Evolutionary conservation across 306 rosid genomes (phyloP).

Genomic region (Trichosanthes truncata): DNA sequence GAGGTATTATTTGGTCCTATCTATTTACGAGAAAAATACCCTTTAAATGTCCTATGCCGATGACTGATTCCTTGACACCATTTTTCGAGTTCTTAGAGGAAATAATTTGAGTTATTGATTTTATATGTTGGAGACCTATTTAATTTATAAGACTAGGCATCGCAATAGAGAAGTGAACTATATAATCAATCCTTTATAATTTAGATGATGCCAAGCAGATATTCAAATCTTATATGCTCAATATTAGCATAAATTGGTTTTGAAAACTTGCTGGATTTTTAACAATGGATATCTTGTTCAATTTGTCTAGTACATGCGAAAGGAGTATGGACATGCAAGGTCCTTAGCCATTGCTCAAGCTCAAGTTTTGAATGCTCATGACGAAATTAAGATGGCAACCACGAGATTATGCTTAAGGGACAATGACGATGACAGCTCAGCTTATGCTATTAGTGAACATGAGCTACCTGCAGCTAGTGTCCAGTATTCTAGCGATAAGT

Average conservation of each 20-base stretch:
- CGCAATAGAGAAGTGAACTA: background rate
- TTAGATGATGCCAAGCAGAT: background rate
- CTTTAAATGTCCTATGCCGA: background rate
- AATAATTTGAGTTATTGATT: background rate
- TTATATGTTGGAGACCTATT: background rate
- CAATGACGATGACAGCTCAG: constrained; percentile 59
- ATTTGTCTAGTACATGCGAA: constrained; percentile 67
- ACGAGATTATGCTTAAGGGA: constrained; percentile 55
- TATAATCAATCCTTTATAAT: background rate
- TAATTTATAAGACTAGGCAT: background rate
- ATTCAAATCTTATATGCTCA: background rate
- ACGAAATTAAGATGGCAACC: constrained; percentile 87
- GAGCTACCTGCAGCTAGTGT: constrained; percentile 64
- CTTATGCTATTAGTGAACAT: constrained; percentile 54
- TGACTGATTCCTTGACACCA: background rate
- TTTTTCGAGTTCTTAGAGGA: background rate
- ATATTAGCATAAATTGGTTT: background rate
- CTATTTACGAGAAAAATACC: background rate
- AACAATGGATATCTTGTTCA: constrained; percentile 12
- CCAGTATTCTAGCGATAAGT: constrained; percentile 66
- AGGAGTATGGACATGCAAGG: constrained; percentile 88
- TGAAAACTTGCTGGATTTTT: background rate
- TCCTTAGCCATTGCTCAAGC: constrained; percentile 88
- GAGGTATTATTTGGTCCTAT: constrained; percentile 41
- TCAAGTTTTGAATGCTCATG: constrained; percentile 83